Evolutionary conservation across 176 grass and related monocot genomes (phyloP), one percentile per base, ranked within the genome.

Genomic region (Rhipidocladum racemiflorum): DNA sequence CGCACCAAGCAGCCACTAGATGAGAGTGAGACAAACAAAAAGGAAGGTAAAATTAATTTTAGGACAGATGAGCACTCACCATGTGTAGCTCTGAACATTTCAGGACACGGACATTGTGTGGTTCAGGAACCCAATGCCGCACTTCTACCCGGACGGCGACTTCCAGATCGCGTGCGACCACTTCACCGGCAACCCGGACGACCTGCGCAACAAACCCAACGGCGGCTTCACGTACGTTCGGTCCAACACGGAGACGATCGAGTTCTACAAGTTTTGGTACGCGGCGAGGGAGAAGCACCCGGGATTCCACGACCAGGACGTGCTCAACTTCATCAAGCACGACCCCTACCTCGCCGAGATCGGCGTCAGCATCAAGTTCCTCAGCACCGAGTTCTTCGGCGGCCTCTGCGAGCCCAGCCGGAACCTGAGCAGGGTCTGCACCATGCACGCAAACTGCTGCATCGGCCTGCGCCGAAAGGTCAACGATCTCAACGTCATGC

Each of bases 401-500:
- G 94, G 91, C 15, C 66, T 97, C 65, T 97, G 94, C 82, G 64
- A 92, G 57, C 77, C 72, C 12, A 88, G 89, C 75, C 79, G 76
- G 9, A 80, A 87, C 75, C 55, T 88, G 46, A 79, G 79, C 57
- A 45, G 85, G 24, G 85, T 97, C 35, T 89, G 81, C 34, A 97
- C 94, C 24, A 82, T 97, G 87, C 91, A 97, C 86, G 89, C 91
- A 28, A 97, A 97, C 74, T 94, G 92, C 78, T 94, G 92, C 81
- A 74, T 94, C 55, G 84, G 89, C 0, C 85, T 94, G n/a, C 28
- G 50, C 3, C 74, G 84, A 39, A 94, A 91, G 84, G 65, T 94
- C 68, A 30, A 75, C 30, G 92, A 94, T 67, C 81, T 94, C 59
- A 78, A 71, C 21, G 53, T 87, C 74, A 94, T 94, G 80, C 78